Evolutionary conservation across 2,329 filamentous ascomycete genomes (phyloP), one percentile per base, ranked within the genome.

Genomic region (Colletotrichum echinochloae): DNA sequence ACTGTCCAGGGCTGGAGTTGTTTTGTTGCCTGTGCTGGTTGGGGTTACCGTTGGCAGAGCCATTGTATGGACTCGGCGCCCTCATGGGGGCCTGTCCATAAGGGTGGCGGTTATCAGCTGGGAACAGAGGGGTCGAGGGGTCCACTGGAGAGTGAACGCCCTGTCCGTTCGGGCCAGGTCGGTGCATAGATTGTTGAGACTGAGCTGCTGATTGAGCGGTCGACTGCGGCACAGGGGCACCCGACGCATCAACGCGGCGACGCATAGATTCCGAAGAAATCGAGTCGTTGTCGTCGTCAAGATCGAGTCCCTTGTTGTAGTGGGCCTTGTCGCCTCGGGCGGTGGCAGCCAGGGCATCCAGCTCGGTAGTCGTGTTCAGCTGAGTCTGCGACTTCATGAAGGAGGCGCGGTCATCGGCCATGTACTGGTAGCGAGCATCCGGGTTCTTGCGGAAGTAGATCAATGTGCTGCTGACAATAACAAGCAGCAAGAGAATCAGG

Each of bases 331-430:
- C 93, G 67, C 94, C 94, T 77, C 95, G 91, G 41, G 95, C 95
- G 6, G 94, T 97, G 20, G 93, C 93, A 74, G 93, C 95, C 67
- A 98, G 85, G 11, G 95, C 95, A 79, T 98, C 94, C 60, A 98
- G 87, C 82, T 98, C 95, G 9, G 94, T 97, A 5, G 92, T 94
- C 20, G 86, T 83, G 55, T 82, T 89, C 64, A 97, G 85, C 77
- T 95, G 91, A 6, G 93, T 93, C 80, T 96, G 93, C 18, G 94
- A 97, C 85, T 98, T 98, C 90, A 98, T 97, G 83, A 98, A 98
- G 12, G 95, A 98, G 61, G 94, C 94, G 76, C 95, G 92, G 81
- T 98, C 95, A 77, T 98, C 95, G 65, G 92, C 92, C 95, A 98
- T 98, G 76, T 94, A 94, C 81, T 97, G 94, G 82, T 98, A 98